Percentiles rank a stretch among this genome's conserved stretches.
Evolutionary conservation across 2,329 filamentous ascomycete genomes (phyloP).

Genomic region (Westerdykella aurantiaca): DNA sequence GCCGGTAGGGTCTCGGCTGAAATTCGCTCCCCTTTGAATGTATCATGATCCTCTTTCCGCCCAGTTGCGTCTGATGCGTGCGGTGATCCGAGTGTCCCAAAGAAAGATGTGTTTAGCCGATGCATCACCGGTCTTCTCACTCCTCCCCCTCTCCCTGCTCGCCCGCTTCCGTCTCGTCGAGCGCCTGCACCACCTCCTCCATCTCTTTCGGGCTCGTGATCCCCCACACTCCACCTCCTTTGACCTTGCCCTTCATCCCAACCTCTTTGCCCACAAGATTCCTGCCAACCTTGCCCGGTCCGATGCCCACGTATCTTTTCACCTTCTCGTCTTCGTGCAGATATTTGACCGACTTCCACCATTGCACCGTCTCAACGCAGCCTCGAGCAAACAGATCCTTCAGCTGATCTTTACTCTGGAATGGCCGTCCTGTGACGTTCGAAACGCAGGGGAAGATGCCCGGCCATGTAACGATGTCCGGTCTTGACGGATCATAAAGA

Average conservation of each 20-base stretch:
- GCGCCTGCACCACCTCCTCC: constrained; percentile 41
- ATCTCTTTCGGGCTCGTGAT: constrained; percentile 67
- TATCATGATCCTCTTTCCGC: too few species aligned
- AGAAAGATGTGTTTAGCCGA: too few species aligned
- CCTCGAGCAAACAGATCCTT: constrained; percentile 74
- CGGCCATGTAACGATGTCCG: constrained; percentile 67
- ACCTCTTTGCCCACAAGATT: constrained; percentile 95
- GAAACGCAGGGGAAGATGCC: constrained; percentile 71
- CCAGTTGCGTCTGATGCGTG: too few species aligned
- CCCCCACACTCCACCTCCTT: constrained; percentile 89
- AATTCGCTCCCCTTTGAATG: too few species aligned
- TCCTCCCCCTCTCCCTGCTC: constrained; percentile 29
- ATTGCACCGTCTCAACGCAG: constrained; percentile 85
- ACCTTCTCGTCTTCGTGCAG: constrained; percentile 79
- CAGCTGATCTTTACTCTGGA: constrained; percentile 65
- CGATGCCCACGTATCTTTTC: constrained; percentile 82
- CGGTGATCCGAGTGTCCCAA: too few species aligned
- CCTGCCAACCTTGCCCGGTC: constrained; percentile 86
- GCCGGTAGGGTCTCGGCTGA: too few species aligned
- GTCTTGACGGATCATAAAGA: constrained; percentile 51
- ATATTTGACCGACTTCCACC: constrained; percentile 92
- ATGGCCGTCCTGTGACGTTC: constrained; percentile 78
- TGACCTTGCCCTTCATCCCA: constrained; percentile 75
- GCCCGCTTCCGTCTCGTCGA: constrained; percentile 42
- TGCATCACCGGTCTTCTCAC: not conserved